A percentile compares a stretch with the other conserved stretches of the same genome.
phyloP scores from a whole-genome alignment of 345 rosid genomes.

The Acer yangbiense region DNA sequence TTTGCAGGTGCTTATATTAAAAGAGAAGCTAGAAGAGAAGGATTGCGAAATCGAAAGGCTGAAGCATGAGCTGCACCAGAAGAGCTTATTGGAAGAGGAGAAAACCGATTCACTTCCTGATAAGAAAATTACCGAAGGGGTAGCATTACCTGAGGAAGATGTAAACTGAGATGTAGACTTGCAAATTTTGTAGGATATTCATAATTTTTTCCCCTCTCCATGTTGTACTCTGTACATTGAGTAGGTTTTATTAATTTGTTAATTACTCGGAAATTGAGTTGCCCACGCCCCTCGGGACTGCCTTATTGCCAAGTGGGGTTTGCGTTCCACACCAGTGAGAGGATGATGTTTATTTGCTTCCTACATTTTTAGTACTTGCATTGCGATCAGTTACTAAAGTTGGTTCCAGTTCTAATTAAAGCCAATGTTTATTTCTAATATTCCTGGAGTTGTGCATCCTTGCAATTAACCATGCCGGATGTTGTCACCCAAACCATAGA shows the following conservation, averaged over 20 bases:
- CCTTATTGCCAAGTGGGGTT: not conserved
- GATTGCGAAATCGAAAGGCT: constrained; percentile 50
- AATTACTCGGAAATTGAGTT: constrained; percentile 5
- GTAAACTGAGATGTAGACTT: constrained; percentile 15
- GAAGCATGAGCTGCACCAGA: constrained; percentile 49
- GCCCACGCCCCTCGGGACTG: not conserved
- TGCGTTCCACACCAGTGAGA: no score
- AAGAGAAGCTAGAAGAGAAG: constrained; percentile 72
- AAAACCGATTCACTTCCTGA: constrained; percentile 31
- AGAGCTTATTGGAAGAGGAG: constrained; percentile 31
- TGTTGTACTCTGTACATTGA: constrained; percentile 37
- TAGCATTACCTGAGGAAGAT: constrained; percentile 22
- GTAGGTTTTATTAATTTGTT: not conserved
- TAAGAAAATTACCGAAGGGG: constrained; percentile 34
- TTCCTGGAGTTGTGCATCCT: not conserved
- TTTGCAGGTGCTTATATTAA: constrained; percentile 67
- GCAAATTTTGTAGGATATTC: constrained; percentile 29
- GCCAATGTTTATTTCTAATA: not conserved
- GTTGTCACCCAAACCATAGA: not conserved
- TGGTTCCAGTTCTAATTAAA: no score
- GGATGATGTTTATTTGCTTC: not conserved
- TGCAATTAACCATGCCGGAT: not conserved
- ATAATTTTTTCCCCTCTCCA: not conserved
- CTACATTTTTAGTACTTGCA: not conserved
- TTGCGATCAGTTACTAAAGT: no score